A percentile compares a stretch with the other conserved stretches of the same genome.
These are phyloP conservation scores for Xylariaceae sp. DNA, from an alignment of 2,329 filamentous ascomycete genomes.

Conservation along the genomic window DNA sequence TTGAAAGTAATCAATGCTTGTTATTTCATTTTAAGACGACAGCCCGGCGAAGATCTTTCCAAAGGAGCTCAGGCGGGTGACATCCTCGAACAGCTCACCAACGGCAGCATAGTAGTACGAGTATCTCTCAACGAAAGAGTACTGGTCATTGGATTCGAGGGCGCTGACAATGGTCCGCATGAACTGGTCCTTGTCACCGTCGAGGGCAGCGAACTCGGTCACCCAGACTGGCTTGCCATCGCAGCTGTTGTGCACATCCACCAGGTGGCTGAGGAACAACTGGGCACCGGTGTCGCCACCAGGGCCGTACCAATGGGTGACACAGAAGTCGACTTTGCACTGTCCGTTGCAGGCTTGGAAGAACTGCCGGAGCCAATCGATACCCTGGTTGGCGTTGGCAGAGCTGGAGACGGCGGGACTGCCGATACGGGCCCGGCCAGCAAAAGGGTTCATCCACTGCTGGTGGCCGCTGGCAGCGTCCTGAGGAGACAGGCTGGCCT, in stretches of 20 bases:
- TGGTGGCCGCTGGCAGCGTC: constrained; percentile 49
- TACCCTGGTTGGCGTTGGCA: constrained; percentile 42
- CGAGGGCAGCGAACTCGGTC: constrained; percentile 57
- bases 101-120: constrained; percentile 50
- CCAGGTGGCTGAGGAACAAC: constrained; percentile 51
- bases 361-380: constrained; percentile 52
- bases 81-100: constrained; percentile 38
- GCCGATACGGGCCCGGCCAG: constrained; percentile 48
- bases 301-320: constrained; percentile 59
- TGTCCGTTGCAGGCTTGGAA: constrained; percentile 43
- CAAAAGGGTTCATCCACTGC: constrained; percentile 50
- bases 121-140: constrained; percentile 49
- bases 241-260: constrained; percentile 41
- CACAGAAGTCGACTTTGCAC: constrained; percentile 56
- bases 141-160: constrained; percentile 40
- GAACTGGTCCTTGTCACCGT: constrained; percentile 42
- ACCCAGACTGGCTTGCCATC: constrained; percentile 52
- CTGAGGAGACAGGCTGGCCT: constrained; percentile 52
- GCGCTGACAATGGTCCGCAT: constrained; percentile 42
- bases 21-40: too few relatives aligned
- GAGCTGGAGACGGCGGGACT: constrained; percentile 60
- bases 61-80: constrained; percentile 37
- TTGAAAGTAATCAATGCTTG: too few relatives aligned
- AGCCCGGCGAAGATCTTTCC: constrained; percentile 46
- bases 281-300: constrained; percentile 36